Base-by-base conservation (phyloP, 495 filamentous ascomycete genomes). In the Xylaria longipes region DNA sequence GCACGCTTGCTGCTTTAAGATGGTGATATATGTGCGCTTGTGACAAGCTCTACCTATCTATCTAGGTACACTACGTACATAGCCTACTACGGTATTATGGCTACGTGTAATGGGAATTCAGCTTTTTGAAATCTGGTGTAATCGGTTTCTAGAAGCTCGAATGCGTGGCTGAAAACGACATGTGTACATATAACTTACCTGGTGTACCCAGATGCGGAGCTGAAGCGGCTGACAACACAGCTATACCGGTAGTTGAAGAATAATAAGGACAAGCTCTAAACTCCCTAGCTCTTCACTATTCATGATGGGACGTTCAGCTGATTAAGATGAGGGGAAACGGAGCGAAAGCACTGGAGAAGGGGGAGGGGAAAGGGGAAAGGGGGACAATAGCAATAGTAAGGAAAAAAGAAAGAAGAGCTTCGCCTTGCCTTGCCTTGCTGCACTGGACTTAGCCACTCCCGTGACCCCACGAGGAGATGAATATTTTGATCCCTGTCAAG, bases 141-240 rank as follows among this genome's bases (percentile, higher is more conserved):
- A n/a, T 69, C 58, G 67, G 66, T 68, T 63, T 70, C 62, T 22
- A 72, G 43, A 67, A 56, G 60, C 60, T 62, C 29, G 35, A 62
- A 62, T 65, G 71, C 45, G 66, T 71, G 70, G 76, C 70, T 75
- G 61, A 69, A 71, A 73, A 72, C 61, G 65, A 73, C 5, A 68
- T 43, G 11, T 54, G 31, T 60, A n/a, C n/a, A n/a, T n/a, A n/a
- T n/a, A n/a, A n/a, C n/a, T n/a, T n/a, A n/a, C 29, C 33, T 45
- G 31, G 48, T 11, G 22, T 54, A 54, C 35, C 58, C 27, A 65
- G 61, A 35, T 65, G 48, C 50, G 69, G 56, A 72, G 70, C 70
- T 72, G 70, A 72, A 68, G 70, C 64, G 56, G 70, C 70, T 72
- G 70, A 72, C 63, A 65, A 72, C 37, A 35, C 31, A 72, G 29